Base-by-base conservation (phyloP, 257 asterid species). In the Plantago major region DNA sequence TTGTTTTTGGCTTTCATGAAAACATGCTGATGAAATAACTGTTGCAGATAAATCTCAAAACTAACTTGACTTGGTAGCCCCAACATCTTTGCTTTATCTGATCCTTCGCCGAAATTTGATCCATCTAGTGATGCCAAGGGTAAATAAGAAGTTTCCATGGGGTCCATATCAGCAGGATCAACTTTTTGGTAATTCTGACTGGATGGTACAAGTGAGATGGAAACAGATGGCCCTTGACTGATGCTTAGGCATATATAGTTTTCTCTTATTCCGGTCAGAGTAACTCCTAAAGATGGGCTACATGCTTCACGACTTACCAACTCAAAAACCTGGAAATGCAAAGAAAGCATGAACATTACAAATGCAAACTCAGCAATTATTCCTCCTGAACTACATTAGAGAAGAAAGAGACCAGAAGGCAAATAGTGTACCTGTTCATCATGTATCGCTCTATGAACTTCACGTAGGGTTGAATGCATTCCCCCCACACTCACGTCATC, bases 301-400 rank as follows among this genome's bases (percentile, higher is more conserved):
- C 90, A 87, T 48, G 96, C 97, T 76, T 89, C 97, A 37, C 95
- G 97, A 70, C 78, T 86, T 62, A 93, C 95, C 82, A 89, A 85
- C 72, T 86, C 95, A 60, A 93, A 93, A 67, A 89, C 94, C 99
- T 93, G 83, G 49, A 71, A 61, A 3, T 37, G 57, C 62, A 51
- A 42, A 51, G 45, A 54, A 62, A 45, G 48, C 55, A 59, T 51
- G 13, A 46, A 6, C 17, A 33, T 26, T 56, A 62, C 40, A 33
- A 22, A 22, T 33, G 40, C 40, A 33, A 33, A 7, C 40, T 33
- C 40, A 2, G 6, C 40, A 33, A 33, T 33, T 33, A 59, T 37
- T 50, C 59, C 46, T 38, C 49, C 47, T 28, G 48, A 28, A 28
- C 44, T 5, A 33, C 40, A 4, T 7, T 7, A 33, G 7, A 33